Base-by-base conservation (phyloP, 805 yeast genomes). In the Brettanomyces custersianus region DNA sequence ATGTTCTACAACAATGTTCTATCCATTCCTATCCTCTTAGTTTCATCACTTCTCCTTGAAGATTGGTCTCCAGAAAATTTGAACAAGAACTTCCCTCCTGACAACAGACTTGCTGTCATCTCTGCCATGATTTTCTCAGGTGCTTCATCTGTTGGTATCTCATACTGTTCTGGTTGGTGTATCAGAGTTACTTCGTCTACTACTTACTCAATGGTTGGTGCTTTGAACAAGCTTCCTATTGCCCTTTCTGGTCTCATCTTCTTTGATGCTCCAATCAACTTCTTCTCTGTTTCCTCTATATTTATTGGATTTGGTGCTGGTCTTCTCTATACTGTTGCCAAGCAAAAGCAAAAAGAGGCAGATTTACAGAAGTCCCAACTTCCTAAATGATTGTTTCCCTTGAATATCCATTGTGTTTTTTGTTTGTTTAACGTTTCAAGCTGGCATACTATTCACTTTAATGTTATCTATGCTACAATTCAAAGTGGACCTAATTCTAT, bases 121-220 rank as follows among this genome's bases (percentile, higher is more conserved):
- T 62, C 79, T 31, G 79, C 86, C 50, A 88, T 92, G 95, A 53
- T 92, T 44, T 73, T 90, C 56, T 85, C 96, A 25, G 98, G 98
- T 62, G 74, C 84, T 49, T 80, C 94, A 31, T 81, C 96, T 22
- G 95, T 92, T 36, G 96, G 95, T 67, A 92, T 92, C 59, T 90
- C 97, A 31, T 92, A 92, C 75, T 86, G 96, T 64, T 87, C 97
- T 10, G 98, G 96, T 43, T 92, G 98, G 98, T 92, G 98, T 75
- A 95, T 92, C 47, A 85, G 98, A 68, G 97, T 92, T 45, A 92
- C 98, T 30, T 86, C 96, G 17, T 88, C 97, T 20, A 92, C 98
- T 38, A 92, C 98, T 38, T 92, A 92, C 69, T 86, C 96, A 37
- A 92, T 92, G 98, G 97, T 92, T 40, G 98, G 98, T 62, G 98